Base-by-base conservation (phyloP, 1,284 basidiomycete genomes). In the Cutaneotrichosporon sp. region DNA sequence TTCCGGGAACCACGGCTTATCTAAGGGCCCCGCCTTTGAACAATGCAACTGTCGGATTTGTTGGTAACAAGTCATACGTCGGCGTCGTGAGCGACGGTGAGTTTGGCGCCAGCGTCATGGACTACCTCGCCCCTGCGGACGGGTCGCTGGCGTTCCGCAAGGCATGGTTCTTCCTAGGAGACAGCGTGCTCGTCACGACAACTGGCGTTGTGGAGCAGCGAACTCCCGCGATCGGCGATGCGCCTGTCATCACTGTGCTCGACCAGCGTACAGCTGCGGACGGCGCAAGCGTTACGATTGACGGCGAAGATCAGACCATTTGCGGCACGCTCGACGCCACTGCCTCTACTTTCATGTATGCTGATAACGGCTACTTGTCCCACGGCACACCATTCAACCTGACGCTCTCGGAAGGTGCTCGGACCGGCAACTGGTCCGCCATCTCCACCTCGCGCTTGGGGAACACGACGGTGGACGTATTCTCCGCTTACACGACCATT, bases 1-100 rank as follows among this genome's bases (percentile, higher is more conserved):
- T 86, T 38, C 84, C 85, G 4, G 84, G 85, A 1, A 85, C 75
- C 17, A 86, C 84, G 0, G 78, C 79, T 82, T 65, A 85, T 82
- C 62, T 77, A 68, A 12, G 79, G 75, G 5, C 82, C 80, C 7
- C 75, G 12, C 24, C 75, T 4, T 75, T 86, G 5, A 64, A 61
- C 33, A 83, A 82, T 59, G 63, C 49, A 9, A 65, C 69, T 9
- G 76, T 78, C 3, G 57, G 63, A 12, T 70, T 74, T 50, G 72
- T 64, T 0, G 84, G 84, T 0, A 66, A 77, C 7, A 77, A 82
- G 50, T 57, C 69, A 6, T 85, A 84, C 63, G 84, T 85, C 12
- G 85, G 84, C 2, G 84, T 83, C 1, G 81, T 77, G 2, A 82
- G 82, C 1, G 78, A 81, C 45, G 82, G 81, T 5, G 66, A 65